Base-by-base conservation (phyloP, 768 basidiomycete genomes). In the Lactarius akahatsu region DNA sequence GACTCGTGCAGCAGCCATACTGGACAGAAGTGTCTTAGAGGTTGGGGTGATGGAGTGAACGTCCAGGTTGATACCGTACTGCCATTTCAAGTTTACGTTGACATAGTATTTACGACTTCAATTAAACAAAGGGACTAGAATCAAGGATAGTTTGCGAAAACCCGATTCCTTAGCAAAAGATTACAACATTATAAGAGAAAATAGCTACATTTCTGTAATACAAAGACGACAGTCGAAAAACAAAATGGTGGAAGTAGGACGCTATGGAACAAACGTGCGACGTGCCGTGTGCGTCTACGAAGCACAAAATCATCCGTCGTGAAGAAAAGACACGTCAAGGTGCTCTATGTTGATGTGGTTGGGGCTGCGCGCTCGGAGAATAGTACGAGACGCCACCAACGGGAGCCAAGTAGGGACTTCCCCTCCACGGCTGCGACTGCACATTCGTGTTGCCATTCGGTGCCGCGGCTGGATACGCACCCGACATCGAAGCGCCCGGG, bases 331-430 rank as follows among this genome's bases (percentile, higher is more conserved):
- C 10, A 8, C 4, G 16, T 64, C 45, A 70, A 43, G 63, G 57
- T 41, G 68, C 67, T 65, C 67, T 70, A 69, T 69, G 64, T 30
- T 69, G 69, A n/a, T 54, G 45, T 15, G 60, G 38, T 9, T 50
- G 61, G 4, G 57, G 8, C 18, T 52, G 67, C 18, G 69, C 32
- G 20, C 43, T 50, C 11, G 36, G 45, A 54, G 69, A 57, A 65
- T 65, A 65, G 56, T 69, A 62, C 8, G 65, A 58, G 23, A 40
- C 28, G 28, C 58, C 40, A 13, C 28, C 61, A 15, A 59, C 57
- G 16, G 65, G 40, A 43, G 52, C 41, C 15, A 63, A 45, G 41
- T 67, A 67, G 13, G 58, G 20, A n/a, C 15, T 59, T 50, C 58
- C 66, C 45, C 62, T 40, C 66, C 66, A 67, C 3, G 66, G 41